Base-by-base conservation (phyloP, 2,329 filamentous ascomycete species). In the Diaporthe batatas region DNA sequence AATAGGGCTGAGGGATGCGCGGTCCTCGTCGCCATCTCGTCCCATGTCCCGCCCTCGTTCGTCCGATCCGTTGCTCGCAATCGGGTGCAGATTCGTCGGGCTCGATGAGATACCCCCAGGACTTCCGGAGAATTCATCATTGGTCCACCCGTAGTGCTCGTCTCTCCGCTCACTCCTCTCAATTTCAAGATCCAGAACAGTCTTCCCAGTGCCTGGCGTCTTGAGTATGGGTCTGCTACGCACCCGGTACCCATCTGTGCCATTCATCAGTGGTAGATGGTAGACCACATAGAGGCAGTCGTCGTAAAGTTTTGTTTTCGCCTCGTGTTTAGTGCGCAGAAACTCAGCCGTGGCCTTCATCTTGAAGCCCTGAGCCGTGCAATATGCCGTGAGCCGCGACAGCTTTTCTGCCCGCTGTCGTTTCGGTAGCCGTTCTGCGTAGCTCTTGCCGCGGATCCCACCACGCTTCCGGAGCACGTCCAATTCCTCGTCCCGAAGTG, bases 271-370 rank as follows among this genome's bases (percentile, higher is more conserved):
- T 6, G 96, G 96, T 39, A 98, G 85, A 80, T 98, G 95, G 82
- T 99, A 99, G 62, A 98, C 96, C 34, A 92, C 94, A 80, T 99
- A 99, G 32, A 99, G 86, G 80, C 96, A 99, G 82, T 99, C 96
- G 81, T 99, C 96, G 83, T 99, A 99, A 6, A 98, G 87, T 83
- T 99, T 99, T 18, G 96, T 97, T 83, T 95, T 93, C 0, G 95
- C 96, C 42, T 93, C 92, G 83, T 99, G 96, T 78, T 92, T 92
- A 76, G 94, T 93, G 77, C 93, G 92, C 74, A 98, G 86, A 80
- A 99, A 99, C 44, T 94, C 91, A 18, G 95, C 94, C n/a, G 95
- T 94, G 34, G 92, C 90, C 77, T 93, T 92, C 84, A 97, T 91
- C 84, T 96, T 97, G 84, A 95, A 98, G 10, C 93, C 94, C 82